Evolutionary conservation across 805 yeast species (phyloP).

Genomic region (Starmera quercuum): DNA sequence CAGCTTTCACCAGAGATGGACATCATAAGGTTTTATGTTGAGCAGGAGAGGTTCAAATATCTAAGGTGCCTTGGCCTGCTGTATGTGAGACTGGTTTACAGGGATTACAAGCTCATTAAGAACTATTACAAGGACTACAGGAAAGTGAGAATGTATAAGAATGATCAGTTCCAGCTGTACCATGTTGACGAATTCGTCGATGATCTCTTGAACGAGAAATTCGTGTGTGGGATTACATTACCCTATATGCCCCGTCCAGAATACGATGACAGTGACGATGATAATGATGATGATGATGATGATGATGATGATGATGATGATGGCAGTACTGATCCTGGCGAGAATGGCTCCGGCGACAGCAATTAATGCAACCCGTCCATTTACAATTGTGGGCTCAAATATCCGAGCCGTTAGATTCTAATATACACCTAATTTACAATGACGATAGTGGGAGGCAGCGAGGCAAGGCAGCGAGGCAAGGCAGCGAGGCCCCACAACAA

Average conservation of each 20-base stretch:
- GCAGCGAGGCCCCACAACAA: no score
- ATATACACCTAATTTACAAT: no score
- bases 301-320: conserved; percentile 11
- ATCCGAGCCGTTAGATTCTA: neutral
- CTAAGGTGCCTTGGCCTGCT: conserved; percentile 60
- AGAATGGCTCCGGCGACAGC: conserved; percentile 6
- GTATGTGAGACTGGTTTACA: conserved; percentile 41
- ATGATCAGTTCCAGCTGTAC: conserved; percentile 32
- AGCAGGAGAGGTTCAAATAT: conserved; percentile 71
- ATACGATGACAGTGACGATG: conserved; percentile 24
- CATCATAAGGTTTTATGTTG: conserved; percentile 44
- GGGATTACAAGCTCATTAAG: conserved; percentile 32
- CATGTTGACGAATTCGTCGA: conserved; percentile 77
- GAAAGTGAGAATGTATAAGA: conserved; percentile 45
- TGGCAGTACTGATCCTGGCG: conserved; percentile 16
- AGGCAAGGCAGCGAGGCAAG: no score
- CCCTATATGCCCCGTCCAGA: conserved; percentile 38
- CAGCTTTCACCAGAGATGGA: conserved; percentile 66
- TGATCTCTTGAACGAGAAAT: conserved; percentile 40
- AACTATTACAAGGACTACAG: conserved; percentile 57
- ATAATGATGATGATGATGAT: conserved; percentile 22
- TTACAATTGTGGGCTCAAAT: neutral
- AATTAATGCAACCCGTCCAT: conserved; percentile 4
- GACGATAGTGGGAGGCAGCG: no score
- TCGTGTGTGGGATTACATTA: conserved; percentile 67